A percentile compares a stretch with the other conserved stretches of the same genome.
Conservation (phyloP, 768 basidiomycete genomes). For the Calocera viscosa region DNA sequence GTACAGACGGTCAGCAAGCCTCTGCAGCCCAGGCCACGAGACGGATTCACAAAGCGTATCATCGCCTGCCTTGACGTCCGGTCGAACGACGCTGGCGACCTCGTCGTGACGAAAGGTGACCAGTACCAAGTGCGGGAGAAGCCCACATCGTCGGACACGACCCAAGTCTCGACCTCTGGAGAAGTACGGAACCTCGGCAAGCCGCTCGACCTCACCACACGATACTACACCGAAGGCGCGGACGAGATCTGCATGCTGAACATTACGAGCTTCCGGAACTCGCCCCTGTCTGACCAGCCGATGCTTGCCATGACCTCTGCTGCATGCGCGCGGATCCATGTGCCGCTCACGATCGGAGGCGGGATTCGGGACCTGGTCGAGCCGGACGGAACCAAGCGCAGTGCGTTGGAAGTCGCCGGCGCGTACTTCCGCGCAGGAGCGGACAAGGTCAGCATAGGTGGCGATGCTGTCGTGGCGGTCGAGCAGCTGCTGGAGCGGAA, state of each 20-base stretch:
- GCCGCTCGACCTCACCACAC: constrained; percentile 78
- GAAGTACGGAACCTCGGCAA: constrained; percentile 94
- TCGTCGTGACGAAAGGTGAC: constrained; percentile 98
- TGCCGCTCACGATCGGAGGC: constrained; percentile 96
- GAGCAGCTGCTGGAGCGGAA: constrained; percentile 48
- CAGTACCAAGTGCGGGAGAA: constrained; percentile 97
- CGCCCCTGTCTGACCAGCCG: constrained; percentile 89
- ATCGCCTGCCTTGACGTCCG: constrained; percentile 97
- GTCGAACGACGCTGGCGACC: constrained; percentile 87
- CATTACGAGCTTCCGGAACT: constrained; percentile 97
- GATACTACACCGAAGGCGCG: constrained; percentile 77
- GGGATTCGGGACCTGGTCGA: constrained; percentile 94
- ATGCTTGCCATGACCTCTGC: constrained; percentile 93
- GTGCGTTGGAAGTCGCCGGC: constrained; percentile 87
- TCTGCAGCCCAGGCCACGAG: constrained; percentile 22
- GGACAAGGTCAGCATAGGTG: constrained; percentile 96
- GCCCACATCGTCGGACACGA: constrained; percentile 18
- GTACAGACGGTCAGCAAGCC: neutral
- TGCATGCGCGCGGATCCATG: constrained; percentile 80
- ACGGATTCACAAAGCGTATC: constrained; percentile 83
- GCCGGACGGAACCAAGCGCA: constrained; percentile 78
- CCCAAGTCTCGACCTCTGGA: constrained; percentile 22
- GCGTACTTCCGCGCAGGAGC: constrained; percentile 95
- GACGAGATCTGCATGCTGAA: constrained; percentile 97
- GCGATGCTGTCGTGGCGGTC: constrained; percentile 88